Conservation (phyloP, 371 early-diverging fungal species). For the Mucor irregularis region DNA sequence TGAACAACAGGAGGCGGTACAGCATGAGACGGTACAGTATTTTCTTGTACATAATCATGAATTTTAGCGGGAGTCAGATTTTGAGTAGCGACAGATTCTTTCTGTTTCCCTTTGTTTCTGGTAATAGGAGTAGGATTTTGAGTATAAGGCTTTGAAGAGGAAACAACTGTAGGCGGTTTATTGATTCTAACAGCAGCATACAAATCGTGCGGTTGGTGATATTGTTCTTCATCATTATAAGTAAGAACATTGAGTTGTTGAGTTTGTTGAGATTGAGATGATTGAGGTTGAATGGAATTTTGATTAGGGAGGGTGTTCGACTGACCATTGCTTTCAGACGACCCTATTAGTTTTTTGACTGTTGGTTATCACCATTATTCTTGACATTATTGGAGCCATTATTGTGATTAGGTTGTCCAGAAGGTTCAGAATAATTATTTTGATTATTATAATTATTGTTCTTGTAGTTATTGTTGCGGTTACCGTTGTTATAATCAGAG, state of each 20-base stretch:
- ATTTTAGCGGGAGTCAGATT: too few species aligned
- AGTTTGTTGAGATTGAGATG: not conserved
- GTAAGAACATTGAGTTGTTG: not conserved
- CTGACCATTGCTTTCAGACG: not conserved
- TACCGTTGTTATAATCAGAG: not conserved
- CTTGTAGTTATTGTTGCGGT: not conserved
- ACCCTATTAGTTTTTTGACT: not conserved
- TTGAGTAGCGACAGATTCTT: too few species aligned
- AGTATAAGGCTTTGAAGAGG: too few species aligned
- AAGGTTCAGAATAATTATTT: not conserved
- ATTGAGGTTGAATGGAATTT: not conserved
- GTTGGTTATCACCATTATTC: not conserved
- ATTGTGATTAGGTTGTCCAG: too few species aligned
- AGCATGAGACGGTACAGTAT: too few species aligned
- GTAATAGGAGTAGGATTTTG: too few species aligned
- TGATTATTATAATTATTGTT: not conserved
- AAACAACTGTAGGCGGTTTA: too few species aligned
- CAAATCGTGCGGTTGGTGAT: not conserved
- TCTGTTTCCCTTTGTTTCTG: too few species aligned
- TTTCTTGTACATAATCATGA: too few species aligned
- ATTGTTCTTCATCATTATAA: not conserved
- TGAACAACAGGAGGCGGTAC: not conserved
- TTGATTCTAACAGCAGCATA: not conserved
- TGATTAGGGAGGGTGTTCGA: not conserved
- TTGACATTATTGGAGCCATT: too few species aligned